A percentile compares a stretch with the other conserved stretches of the same genome.
These are phyloP conservation scores for Yamadazyma sp. DNA, from an alignment of 1,139 yeast genomes.

Conservation along the genomic window DNA sequence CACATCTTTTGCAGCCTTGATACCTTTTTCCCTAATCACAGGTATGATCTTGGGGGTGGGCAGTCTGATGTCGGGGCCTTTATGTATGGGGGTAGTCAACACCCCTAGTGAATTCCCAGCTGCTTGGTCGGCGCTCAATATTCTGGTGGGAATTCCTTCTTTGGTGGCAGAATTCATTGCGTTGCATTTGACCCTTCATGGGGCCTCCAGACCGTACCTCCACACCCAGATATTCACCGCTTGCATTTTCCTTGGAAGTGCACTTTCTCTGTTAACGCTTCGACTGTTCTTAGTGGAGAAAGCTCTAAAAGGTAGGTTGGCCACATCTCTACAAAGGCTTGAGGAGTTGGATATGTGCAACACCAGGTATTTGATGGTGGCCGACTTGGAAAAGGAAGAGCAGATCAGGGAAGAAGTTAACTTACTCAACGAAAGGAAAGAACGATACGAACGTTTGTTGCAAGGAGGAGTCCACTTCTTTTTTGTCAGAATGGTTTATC, in stretches of 20 bases:
- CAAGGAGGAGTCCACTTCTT: conserved; percentile 10
- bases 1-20: conserved; percentile 46
- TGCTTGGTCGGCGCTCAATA: conserved; percentile 60
- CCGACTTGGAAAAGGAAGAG: conserved; percentile 11
- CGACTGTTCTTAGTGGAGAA: conserved; percentile 32
- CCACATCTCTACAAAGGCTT: conserved; percentile 3
- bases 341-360: conserved; percentile 8
- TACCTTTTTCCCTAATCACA: conserved; percentile 52
- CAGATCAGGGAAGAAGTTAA: conserved; percentile 13
- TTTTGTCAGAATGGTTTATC: conserved; percentile 24
- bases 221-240: conserved; percentile 66
- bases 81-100: conserved; percentile 56
- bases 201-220: conserved; percentile 44
- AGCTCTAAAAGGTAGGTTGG: conserved; percentile 16
- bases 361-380: conserved; percentile 15
- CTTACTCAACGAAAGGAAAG: conserved; percentile 20
- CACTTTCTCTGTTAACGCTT: conserved; percentile 27
- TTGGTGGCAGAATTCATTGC: conserved; percentile 54
- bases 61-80: conserved; percentile 59
- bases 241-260: conserved; percentile 37
- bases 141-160: conserved; percentile 43
- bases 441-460: conserved; percentile 21
- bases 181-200: conserved; percentile 35
- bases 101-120: conserved; percentile 50
- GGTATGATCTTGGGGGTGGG: conserved; percentile 66